phyloP scores from a whole-genome alignment of 1,284 basidiomycete species.

The Leccinum pachyderme region DNA sequence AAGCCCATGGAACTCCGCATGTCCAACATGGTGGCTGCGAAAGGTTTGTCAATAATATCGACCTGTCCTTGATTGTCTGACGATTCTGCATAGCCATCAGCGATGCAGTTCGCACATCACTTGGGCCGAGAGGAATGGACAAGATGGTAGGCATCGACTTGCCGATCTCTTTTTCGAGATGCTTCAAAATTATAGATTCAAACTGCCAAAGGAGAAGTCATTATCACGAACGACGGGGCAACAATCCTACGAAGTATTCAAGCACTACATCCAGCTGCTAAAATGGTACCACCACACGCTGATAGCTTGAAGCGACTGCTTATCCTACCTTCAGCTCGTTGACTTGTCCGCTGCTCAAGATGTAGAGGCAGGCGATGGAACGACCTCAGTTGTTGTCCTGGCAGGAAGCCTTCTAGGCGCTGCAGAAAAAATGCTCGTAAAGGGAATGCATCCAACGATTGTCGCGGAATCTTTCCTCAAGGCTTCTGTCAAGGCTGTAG shows the following conservation, averaged over 20 bases:
- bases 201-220: slow-evolving; percentile 94
- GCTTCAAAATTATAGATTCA: slow-evolving; percentile 70
- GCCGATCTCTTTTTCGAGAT: slow-evolving; percentile 14
- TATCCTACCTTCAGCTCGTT: slow-evolving; percentile 63
- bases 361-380: slow-evolving; percentile 98
- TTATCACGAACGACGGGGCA: slow-evolving; percentile 99
- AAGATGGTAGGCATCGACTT: slow-evolving; percentile 76
- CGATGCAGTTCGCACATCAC: slow-evolving; percentile 94
- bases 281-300: slow-evolving; percentile 68
- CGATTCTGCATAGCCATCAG: slow-evolving; percentile 73
- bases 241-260: slow-evolving; percentile 98
- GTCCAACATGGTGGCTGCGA: slow-evolving; percentile 95
- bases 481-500: slow-evolving; percentile 91
- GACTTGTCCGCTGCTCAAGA: slow-evolving; percentile 98
- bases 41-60: slow-evolving; percentile 56
- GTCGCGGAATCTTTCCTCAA: slow-evolving; percentile 95
- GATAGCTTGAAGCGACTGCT: slow-evolving; percentile 9
- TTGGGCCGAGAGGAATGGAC: slow-evolving; percentile 99
- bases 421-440: slow-evolving; percentile 95
- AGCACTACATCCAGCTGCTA: slow-evolving; percentile 95
- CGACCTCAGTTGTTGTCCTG: slow-evolving; percentile 97
- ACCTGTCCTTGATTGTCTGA: slow-evolving; percentile 8
- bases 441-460: slow-evolving; percentile 98
- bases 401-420: slow-evolving; percentile 92
- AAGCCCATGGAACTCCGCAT: slow-evolving; percentile 92